Evolutionary conservation across 1,284 basidiomycete genomes (phyloP), one percentile per base, ranked within the genome.

Genomic region (Ustilago sp.): DNA sequence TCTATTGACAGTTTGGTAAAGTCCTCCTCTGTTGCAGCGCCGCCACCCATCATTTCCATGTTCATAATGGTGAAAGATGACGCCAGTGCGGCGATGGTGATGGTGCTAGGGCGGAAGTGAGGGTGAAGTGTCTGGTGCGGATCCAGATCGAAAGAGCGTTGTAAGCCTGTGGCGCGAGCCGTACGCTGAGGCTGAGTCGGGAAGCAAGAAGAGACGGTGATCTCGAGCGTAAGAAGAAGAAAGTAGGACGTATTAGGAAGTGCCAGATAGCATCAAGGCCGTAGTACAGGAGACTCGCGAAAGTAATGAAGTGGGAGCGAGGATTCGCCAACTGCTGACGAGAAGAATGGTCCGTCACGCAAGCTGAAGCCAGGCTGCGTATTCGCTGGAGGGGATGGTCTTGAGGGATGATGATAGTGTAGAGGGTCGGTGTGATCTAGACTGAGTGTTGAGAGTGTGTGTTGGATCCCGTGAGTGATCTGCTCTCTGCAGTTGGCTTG

Each of bases 1-100:
- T 91, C 88, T 62, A 98, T 89, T 32, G 94, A 88, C 68, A 98
- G 90, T 59, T 89, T 87, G 65, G 92, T 92, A 87, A 96, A 98
- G 88, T 99, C 95, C 88, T 98, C 95, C 88, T 97, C 95, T 43
- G 66, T 63, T 8, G 75, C 61, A 31, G 68, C 61, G 51, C 56
- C 63, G 47, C 76, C 70, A 45, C 61, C 61, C 59, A 67, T 68
- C 62, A 78, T 78, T 39, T 81, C 80, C 43, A 64, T 72, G 63
- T 60, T 72, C 69, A 72, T 77, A 50, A 28, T 59, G 60, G 35
- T 15, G 31, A 32, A 32, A 8, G 12, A 34, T 31, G 31, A 34
- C 31, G 38, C 36, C 35, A n/a, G 19, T 23, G 12, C 28, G 17
- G 55, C 31, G 31, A 45, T 28, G 62, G 9, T 32, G n/a, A 19